phyloP scores from a whole-genome alignment of 1,284 basidiomycete genomes.

The Pascua sp. region DNA sequence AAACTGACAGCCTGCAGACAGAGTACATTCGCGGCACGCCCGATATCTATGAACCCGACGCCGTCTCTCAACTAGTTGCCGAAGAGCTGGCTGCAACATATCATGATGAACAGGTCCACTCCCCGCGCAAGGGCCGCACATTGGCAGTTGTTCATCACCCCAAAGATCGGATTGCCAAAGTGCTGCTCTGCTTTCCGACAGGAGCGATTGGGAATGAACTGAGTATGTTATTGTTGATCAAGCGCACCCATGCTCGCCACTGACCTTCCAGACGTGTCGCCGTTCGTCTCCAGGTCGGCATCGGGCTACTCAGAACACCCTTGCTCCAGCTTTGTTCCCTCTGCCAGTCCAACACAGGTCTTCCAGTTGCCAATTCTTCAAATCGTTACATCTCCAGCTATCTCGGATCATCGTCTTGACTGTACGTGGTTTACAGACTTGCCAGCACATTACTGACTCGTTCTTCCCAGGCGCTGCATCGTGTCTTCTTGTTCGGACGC shows the following conservation, averaged over 20 bases:
- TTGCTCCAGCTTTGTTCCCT: constrained; percentile 15
- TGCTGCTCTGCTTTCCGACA: constrained; percentile 24
- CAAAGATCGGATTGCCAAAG: no score
- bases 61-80: constrained; percentile 2
- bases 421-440: not conserved
- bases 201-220: constrained; percentile 32
- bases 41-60: constrained; percentile 7
- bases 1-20: not conserved
- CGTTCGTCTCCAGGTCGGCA: constrained; percentile 17
- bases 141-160: no score
- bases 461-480: constrained; percentile 22
- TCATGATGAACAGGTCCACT: constrained; percentile 1
- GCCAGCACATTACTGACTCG: not conserved
- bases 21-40: constrained; percentile 6
- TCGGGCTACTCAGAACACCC: no score
- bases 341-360: constrained; percentile 3
- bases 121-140: no score
- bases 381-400: constrained; percentile 2
- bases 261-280: constrained; percentile 24
- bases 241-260: not conserved
- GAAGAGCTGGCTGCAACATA: constrained; percentile 17
- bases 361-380: constrained; percentile 1
- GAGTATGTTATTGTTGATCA: constrained; percentile 19
- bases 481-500: constrained; percentile 24
- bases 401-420: not conserved